Base-by-base conservation (phyloP, 2,329 filamentous ascomycete species). In the Apiospora rasikravindrae region DNA sequence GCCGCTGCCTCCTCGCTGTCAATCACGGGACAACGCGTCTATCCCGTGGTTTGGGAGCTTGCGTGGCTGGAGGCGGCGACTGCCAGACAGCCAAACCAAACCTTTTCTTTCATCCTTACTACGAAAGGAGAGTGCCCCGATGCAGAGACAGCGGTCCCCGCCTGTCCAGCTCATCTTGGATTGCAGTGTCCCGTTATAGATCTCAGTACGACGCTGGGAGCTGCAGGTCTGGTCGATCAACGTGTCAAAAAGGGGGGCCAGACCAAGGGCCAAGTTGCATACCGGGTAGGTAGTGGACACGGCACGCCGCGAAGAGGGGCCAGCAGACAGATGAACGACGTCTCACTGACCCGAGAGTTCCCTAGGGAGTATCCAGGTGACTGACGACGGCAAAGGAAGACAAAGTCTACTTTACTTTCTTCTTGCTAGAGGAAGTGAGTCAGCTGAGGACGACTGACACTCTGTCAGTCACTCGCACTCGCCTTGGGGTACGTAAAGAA, bases 201-300 rank as follows among this genome's bases (percentile, higher is more conserved):
- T 61, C 53, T 61, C 19, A 22, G 33, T 61, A 33, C 33, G 57
- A 64, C 57, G 37, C 45, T 64, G 19, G 57, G 13, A 64, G 29
- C 57, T 64, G 57, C 57, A 64, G 57, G 22, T 6, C 13, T 2
- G 22, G 22, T 8, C 29, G 33, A 40, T 24, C 57, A 19, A 64
- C 57, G 33, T 64, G 57, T 64, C 57, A 37, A 64, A 64, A 64
- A 61, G 29, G 57, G 57, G 57, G 57, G 57, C 13, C 45, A 22
- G 57, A 33, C 11, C 57, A 24, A 37, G 33, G 33, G 8, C 8
- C 33, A 37, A 37, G 57, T 40, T 40, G 10, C 33, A 33, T 14
- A 40, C 57, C 57, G 57, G 57, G 33, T 40, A 40, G 14, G 33
- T n/a, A 24, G 5, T n/a, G 40, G 57, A 61, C 57, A 64, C 57